Conservation (phyloP, 1,284 basidiomycete species). For the Ganoderma lingzhi region DNA sequence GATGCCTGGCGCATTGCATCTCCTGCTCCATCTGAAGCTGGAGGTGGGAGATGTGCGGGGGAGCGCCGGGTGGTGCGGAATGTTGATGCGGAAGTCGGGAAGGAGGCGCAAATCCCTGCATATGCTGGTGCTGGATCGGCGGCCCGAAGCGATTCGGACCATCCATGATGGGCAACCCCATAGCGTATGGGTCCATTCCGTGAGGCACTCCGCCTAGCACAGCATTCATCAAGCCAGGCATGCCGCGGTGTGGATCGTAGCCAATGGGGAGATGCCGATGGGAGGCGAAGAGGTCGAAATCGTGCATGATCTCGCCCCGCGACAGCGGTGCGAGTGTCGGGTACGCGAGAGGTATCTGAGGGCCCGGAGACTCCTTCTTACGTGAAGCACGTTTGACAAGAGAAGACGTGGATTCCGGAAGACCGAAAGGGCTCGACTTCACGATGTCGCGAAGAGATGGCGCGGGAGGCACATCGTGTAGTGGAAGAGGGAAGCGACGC, state of each 20-base stretch:
- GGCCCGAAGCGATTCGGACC: constrained; percentile 34
- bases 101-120: constrained; percentile 28
- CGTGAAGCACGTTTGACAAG: constrained; percentile 25
- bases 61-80: constrained; percentile 35
- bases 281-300: constrained; percentile 63
- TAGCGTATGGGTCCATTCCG: constrained; percentile 34
- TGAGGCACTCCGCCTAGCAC: constrained; percentile 41
- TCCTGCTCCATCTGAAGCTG: constrained; percentile 41
- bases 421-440: constrained; percentile 41
- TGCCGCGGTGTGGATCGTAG: constrained; percentile 34
- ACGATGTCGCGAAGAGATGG: constrained; percentile 47
- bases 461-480: constrained; percentile 41
- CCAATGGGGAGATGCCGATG: constrained; percentile 45
- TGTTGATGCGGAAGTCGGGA: constrained; percentile 40
- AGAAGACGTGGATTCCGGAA: constrained; percentile 25
- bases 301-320: constrained; percentile 56
- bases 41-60: constrained; percentile 33
- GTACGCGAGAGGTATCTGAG: constrained; percentile 48
- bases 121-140: constrained; percentile 30
- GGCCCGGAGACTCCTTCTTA: constrained; percentile 26
- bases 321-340: constrained; percentile 63
- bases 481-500: constrained; percentile 44
- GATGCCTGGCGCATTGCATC: constrained; percentile 35
- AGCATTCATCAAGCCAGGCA: constrained; percentile 39
- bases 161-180: constrained; percentile 36